These are phyloP conservation scores for Chrysoporthe deuterocubensis DNA, from an alignment of 2,329 filamentous ascomycete species.

Conservation along the genomic window DNA sequence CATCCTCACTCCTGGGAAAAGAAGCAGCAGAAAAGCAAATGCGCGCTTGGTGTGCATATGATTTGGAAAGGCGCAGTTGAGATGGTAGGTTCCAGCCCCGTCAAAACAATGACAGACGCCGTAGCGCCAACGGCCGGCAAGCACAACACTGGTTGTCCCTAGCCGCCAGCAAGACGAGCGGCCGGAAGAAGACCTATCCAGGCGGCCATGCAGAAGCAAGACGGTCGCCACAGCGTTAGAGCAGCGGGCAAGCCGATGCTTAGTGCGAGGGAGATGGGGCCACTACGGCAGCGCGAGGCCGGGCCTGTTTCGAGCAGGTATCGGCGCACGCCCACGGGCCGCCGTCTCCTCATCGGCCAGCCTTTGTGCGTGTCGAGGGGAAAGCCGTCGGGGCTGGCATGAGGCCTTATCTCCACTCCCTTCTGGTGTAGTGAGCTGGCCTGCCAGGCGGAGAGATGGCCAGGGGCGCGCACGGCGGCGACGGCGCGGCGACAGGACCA, in stretches of 20 bases:
- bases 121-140: background rate
- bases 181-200: background rate
- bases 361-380: background rate
- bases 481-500: background rate
- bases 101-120: background rate
- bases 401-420: background rate
- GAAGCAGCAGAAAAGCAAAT: background rate
- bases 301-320: background rate
- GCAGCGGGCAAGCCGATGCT: background rate
- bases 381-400: no score
- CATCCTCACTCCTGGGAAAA: background rate
- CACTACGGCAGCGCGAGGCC: background rate
- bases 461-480: background rate
- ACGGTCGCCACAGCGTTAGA: background rate
- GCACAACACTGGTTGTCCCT: slow-evolving; percentile 1
- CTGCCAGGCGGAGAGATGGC: background rate
- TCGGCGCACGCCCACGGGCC: background rate
- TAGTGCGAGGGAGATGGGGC: background rate
- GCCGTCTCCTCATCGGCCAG: background rate
- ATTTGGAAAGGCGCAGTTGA: background rate
- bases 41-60: background rate
- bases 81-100: background rate
- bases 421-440: background rate
- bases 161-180: background rate
- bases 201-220: background rate